phyloP scores from a whole-genome alignment of 495 filamentous ascomycete genomes.

The Astrocystis sublimbata region DNA sequence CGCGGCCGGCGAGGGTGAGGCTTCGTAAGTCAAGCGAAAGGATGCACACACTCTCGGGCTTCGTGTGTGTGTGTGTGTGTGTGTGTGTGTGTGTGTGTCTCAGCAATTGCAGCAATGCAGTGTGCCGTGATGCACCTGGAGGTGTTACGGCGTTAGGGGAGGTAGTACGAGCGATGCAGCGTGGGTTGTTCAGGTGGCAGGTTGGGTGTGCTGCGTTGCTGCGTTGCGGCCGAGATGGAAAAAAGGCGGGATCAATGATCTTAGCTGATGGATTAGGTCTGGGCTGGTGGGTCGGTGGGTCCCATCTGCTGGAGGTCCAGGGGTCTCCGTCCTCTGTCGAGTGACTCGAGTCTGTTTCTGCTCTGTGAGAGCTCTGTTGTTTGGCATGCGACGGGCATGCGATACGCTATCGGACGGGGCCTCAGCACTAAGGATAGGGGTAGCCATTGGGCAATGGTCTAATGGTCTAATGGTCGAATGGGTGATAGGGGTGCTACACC shows the following conservation, averaged over 20 bases:
- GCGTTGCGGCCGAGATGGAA: constrained; percentile 26
- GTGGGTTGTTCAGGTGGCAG: neutral
- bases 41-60: too few relatives aligned
- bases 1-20: constrained; percentile 31
- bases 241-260: constrained; percentile 25
- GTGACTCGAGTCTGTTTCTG: too few relatives aligned
- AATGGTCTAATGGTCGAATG: too few relatives aligned
- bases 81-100: neutral
- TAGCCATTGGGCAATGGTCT: neutral
- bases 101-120: neutral
- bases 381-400: neutral
- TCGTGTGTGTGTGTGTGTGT: neutral
- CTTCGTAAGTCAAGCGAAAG: constrained; percentile 21
- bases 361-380: too few relatives aligned
- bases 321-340: too few relatives aligned
- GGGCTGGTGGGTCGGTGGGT: too few relatives aligned
- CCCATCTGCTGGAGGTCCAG: too few relatives aligned
- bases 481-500: neutral
- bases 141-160: neutral
- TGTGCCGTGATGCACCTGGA: neutral
- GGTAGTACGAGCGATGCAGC: neutral
- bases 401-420: neutral
- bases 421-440: constrained; percentile 10
- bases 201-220: too few relatives aligned
- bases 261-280: neutral